Evolutionary conservation across 768 basidiomycete species (phyloP).

Genomic region (Sutorius australiensis): DNA sequence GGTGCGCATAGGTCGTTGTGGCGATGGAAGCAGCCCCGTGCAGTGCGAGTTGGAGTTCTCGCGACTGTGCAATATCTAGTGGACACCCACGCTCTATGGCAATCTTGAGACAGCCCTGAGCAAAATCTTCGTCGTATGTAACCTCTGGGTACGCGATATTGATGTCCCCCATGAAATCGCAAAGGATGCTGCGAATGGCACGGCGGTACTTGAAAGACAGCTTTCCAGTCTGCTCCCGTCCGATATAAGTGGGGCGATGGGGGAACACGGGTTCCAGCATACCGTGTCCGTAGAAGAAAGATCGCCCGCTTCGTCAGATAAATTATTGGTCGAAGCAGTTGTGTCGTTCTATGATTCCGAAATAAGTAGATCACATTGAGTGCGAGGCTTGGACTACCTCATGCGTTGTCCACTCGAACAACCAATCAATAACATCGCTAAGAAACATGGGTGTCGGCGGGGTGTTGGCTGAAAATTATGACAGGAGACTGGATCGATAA

Average conservation of each 20-base stretch:
- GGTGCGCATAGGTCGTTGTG: constrained; percentile 2
- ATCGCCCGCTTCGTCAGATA: not conserved
- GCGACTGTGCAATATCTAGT: not conserved
- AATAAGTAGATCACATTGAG: not conserved
- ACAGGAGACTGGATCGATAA: not conserved
- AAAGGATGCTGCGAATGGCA: constrained; percentile 2
- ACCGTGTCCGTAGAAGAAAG: not conserved
- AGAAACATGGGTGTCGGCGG: not conserved
- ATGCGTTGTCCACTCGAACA: not conserved
- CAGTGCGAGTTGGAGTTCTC: constrained; percentile 3
- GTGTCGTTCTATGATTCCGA: not conserved
- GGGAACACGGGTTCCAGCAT: not conserved
- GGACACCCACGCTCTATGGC: constrained; percentile 1
- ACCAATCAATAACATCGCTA: not conserved
- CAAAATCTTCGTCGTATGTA: constrained; percentile 2
- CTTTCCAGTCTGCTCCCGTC: not conserved
- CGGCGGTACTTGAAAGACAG: not conserved
- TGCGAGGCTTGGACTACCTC: not conserved
- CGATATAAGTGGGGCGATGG: not conserved
- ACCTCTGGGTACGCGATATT: not conserved
- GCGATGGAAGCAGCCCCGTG: not conserved
- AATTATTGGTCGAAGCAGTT: not conserved
- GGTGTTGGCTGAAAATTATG: too few relatives aligned
- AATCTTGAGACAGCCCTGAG: not conserved
- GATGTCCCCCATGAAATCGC: constrained; percentile 1